Evolutionary conservation across 768 basidiomycete species (phyloP).

Genomic region (Tulasnella sp.): DNA sequence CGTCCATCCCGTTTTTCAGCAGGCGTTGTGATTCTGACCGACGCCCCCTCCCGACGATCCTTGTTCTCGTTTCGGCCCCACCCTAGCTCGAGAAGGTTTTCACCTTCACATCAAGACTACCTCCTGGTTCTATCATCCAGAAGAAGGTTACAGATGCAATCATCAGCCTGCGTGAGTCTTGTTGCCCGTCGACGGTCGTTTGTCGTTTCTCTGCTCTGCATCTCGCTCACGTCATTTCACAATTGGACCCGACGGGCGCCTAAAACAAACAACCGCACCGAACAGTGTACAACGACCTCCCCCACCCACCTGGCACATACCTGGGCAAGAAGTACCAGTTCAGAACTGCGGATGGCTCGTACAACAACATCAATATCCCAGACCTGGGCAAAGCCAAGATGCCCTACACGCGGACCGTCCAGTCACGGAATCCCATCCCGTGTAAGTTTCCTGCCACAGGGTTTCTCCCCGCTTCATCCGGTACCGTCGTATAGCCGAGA

Average conservation of each 20-base stretch:
- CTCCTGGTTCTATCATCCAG: conserved; percentile 43
- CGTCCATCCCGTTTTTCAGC: conserved; percentile 39
- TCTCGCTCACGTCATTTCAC: conserved; percentile 32
- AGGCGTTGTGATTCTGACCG: not conserved
- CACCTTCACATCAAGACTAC: conserved; percentile 60
- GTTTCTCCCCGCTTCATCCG: not conserved
- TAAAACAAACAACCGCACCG: conserved; percentile 18
- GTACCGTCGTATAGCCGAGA: not conserved
- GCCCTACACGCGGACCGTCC: conserved; percentile 80
- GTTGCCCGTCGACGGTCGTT: conserved; percentile 21
- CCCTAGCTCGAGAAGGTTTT: conserved; percentile 60
- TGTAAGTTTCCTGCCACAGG: conserved; percentile 29
- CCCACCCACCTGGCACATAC: conserved; percentile 68
- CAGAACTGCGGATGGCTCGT: conserved; percentile 74
- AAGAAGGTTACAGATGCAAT: conserved; percentile 53
- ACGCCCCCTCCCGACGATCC: not conserved
- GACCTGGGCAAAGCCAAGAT: conserved; percentile 76
- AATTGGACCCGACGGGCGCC: conserved; percentile 21
- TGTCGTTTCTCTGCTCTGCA: conserved; percentile 28
- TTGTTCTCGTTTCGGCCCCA: conserved; percentile 44
- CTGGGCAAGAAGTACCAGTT: conserved; percentile 42
- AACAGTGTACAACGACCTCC: conserved; percentile 77
- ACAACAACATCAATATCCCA: conserved; percentile 72
- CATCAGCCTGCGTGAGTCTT: conserved; percentile 62
- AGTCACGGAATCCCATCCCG: conserved; percentile 53